Evolutionary conservation across 805 yeast genomes (phyloP), one percentile per base, ranked within the genome.

Genomic region (Lipomyces sp.): DNA sequence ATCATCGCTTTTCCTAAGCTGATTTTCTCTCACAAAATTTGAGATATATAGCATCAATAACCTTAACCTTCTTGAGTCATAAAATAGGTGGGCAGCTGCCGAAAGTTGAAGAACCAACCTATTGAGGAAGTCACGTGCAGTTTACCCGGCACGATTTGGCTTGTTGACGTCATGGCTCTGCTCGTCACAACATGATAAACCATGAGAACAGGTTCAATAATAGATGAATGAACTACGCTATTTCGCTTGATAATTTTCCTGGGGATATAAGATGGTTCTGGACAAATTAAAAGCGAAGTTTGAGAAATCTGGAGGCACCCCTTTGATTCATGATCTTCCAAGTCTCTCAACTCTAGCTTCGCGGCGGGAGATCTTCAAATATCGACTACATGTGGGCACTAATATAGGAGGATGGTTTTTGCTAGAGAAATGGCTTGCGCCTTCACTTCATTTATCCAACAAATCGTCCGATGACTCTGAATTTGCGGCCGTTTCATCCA

Each of bases 391-490:
- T 10, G 53, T 24, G 15, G 71, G 71, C 45, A 59, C 59, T 13
- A 89, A 89, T 75, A 78, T 92, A 35, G 97, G 97, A 68, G 96
- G 97, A 50, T 92, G 97, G 97, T 83, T 92, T 62, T 90, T 92
- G 1, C 79, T 92, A 53, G 97, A 92, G 78, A 61, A 62, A 48
- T 70, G 73, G 73, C 62, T 70, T 30, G 65, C 55, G 15, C 91
- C 97, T 0, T 90, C 53, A 24, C 54, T 68, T 62, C 63, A 57
- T 37, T 45, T 58, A 7, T 50, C 64, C 8, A 33, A 48, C 45
- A 53, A 60, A 18, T n/a, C 18, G 53, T 42, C 63, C 5, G 84
- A 84, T 33, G 83, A 78, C 6, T 84, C 85, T 53, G 99, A 94
- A 77, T 83, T 88, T 64, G 93, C 89, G 53, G 97, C 92, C 0